phyloP scores from a whole-genome alignment of 1,284 basidiomycete genomes.

The Marasmius sp. region DNA sequence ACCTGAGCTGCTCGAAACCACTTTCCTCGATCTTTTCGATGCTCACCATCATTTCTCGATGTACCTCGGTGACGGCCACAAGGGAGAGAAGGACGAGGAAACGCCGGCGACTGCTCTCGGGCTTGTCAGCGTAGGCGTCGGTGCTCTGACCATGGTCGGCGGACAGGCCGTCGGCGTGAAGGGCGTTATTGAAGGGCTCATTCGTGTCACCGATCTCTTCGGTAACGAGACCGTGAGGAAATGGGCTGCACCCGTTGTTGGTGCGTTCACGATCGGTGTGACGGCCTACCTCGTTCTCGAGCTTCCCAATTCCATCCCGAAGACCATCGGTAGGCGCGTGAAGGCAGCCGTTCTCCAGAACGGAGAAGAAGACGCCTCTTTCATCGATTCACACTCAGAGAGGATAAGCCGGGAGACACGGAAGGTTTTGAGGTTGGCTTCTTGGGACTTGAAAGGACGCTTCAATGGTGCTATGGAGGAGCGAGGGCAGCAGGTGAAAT shows the following conservation, averaged over 20 bases:
- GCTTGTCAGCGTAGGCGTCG: conserved; percentile 75
- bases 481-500: conserved; percentile 72
- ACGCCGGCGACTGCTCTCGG: conserved; percentile 66
- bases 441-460: conserved; percentile 87
- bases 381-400: conserved; percentile 69
- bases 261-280: conserved; percentile 73
- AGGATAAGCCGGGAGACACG: conserved; percentile 86
- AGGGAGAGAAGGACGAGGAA: conserved; percentile 46
- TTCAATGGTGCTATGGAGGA: conserved; percentile 85
- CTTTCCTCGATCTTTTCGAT: conserved; percentile 87
- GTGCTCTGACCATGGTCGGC: conserved; percentile 87
- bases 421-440: conserved; percentile 91
- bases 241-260: conserved; percentile 88
- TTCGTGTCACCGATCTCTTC: conserved; percentile 77
- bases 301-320: conserved; percentile 89
- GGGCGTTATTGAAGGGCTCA: conserved; percentile 74
- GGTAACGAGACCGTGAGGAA: conserved; percentile 81
- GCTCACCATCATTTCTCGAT: conserved; percentile 76
- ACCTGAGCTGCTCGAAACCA: conserved; percentile 69
- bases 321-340: conserved; percentile 83
- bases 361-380: conserved; percentile 47
- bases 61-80: conserved; percentile 55
- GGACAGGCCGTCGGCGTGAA: conserved; percentile 79
- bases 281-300: conserved; percentile 87
- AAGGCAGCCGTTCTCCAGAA: conserved; percentile 55